These are phyloP conservation scores for Candida glucosophila DNA, from an alignment of 1,139 yeast species.

Conservation along the genomic window DNA sequence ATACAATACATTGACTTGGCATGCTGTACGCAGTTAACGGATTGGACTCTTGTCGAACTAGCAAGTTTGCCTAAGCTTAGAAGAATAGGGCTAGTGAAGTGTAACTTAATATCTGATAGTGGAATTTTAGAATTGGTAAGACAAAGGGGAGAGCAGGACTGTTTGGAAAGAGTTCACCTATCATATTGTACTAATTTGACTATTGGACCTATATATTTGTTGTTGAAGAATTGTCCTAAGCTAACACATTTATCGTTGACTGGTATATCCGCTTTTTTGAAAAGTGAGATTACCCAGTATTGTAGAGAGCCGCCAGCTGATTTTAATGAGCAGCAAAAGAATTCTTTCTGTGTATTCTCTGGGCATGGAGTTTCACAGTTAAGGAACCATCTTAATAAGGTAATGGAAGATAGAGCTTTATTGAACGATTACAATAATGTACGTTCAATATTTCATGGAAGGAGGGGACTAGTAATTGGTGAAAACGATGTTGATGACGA, in stretches of 20 bases:
- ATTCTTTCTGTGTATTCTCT: conserved; percentile 86
- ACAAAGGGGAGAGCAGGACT: conserved; percentile 63
- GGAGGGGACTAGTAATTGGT: conserved; percentile 19
- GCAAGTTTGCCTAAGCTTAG: conserved; percentile 73
- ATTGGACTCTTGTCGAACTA: conserved; percentile 71
- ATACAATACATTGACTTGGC: conserved; percentile 93
- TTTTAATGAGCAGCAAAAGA: conserved; percentile 79
- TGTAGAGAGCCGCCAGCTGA: conserved; percentile 96
- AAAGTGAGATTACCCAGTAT: conserved; percentile 76
- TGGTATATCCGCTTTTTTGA: conserved; percentile 81
- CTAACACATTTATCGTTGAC: conserved; percentile 84
- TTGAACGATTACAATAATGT: conserved; percentile 33
- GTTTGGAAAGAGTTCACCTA: conserved; percentile 85
- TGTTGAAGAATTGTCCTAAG: conserved; percentile 75
- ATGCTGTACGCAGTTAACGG: conserved; percentile 85
- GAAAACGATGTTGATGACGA: conserved; percentile 15
- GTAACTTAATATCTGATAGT: conserved; percentile 78
- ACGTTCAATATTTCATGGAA: conserved; percentile 23
- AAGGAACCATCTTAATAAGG: conserved; percentile 49
- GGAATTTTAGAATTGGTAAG: conserved; percentile 76
- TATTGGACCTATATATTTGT: conserved; percentile 58
- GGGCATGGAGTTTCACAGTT: conserved; percentile 79
- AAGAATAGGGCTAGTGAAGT: conserved; percentile 89
- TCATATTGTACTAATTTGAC: conserved; percentile 84
- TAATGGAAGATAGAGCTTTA: conserved; percentile 36